A percentile compares a stretch with the other conserved stretches of the same genome.
Conservation (phyloP, 257 asterid species). For the Penstemon barbatus region DNA sequence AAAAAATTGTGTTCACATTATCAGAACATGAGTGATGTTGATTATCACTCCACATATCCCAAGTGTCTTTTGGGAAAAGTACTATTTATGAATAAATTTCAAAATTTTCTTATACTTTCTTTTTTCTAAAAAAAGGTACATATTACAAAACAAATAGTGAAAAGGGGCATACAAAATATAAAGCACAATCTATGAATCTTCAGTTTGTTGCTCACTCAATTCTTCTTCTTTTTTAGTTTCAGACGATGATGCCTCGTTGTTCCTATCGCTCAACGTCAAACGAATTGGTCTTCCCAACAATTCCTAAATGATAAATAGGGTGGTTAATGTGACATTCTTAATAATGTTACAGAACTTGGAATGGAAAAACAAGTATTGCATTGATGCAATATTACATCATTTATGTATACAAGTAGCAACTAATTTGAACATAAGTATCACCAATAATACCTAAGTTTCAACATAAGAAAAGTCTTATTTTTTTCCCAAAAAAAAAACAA, state of each 20-base stretch:
- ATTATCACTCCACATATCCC: too few relatives aligned
- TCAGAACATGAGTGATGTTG: too few relatives aligned
- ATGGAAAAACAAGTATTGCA: neutral
- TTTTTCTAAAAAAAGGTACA: too few relatives aligned
- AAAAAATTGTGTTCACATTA: too few relatives aligned
- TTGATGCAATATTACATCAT: neutral
- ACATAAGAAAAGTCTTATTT: neutral
- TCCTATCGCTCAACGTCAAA: conserved; percentile 64
- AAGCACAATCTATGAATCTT: conserved; percentile 31
- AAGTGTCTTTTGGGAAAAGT: too few relatives aligned
- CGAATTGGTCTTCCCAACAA: conserved; percentile 70
- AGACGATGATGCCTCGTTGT: conserved; percentile 32
- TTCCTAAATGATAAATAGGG: conserved; percentile 44
- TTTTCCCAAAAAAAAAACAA: neutral
- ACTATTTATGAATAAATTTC: too few relatives aligned
- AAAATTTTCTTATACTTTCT: too few relatives aligned
- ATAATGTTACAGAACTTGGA: neutral
- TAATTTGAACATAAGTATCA: neutral
- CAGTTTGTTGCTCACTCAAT: conserved; percentile 30
- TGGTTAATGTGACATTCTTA: neutral
- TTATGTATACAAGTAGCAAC: neutral
- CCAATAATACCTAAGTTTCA: neutral
- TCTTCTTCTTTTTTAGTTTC: conserved; percentile 31
- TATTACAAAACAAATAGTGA: too few relatives aligned
- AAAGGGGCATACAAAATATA: neutral